Percentiles rank a stretch among this genome's conserved stretches.
phyloP scores from a whole-genome alignment of 2,329 filamentous ascomycete species.

The Talaromyces sp. region DNA sequence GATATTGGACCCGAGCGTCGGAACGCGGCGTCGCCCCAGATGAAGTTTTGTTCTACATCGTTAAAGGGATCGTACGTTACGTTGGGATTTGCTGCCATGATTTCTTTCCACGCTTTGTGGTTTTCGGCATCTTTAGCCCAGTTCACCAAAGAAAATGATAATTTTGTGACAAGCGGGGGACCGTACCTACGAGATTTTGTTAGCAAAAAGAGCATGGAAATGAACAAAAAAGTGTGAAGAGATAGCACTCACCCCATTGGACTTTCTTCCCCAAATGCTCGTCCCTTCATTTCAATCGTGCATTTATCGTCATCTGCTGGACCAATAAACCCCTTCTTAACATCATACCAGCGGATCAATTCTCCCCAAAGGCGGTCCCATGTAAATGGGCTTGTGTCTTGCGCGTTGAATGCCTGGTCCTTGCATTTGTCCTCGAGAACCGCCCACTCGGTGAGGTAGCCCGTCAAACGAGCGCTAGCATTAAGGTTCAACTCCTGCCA shows the following conservation, averaged over 20 bases:
- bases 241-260: neutral
- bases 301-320: neutral
- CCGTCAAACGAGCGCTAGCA: neutral
- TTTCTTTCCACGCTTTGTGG: neutral
- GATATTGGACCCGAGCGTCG: neutral
- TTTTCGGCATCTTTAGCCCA: neutral
- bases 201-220: neutral
- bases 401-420: neutral
- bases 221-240: neutral
- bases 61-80: neutral
- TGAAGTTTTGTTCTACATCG: neutral
- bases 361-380: neutral
- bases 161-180: neutral
- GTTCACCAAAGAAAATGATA: neutral
- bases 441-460: constrained; percentile 4
- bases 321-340: neutral
- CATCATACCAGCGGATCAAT: neutral
- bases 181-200: neutral
- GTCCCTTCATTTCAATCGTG: neutral
- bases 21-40: neutral
- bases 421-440: neutral
- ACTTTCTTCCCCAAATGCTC: neutral
- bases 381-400: neutral
- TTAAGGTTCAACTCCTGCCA: neutral
- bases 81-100: neutral